A percentile compares a stretch with the other conserved stretches of the same genome.
Conservation (phyloP, 1,284 basidiomycete genomes). For the Stygiomarasmius scandens region DNA sequence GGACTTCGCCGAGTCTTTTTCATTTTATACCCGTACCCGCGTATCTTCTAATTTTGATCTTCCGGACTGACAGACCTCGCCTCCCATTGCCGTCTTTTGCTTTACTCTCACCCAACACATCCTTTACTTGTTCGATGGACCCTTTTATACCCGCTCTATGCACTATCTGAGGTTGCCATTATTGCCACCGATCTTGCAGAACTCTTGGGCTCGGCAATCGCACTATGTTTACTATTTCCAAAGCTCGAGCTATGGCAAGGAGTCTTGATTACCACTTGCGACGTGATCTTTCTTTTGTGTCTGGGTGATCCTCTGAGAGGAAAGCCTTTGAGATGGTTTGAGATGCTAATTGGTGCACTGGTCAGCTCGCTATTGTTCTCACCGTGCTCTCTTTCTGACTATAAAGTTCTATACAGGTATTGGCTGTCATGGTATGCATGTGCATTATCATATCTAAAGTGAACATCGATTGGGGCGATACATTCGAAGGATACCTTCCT, state of each 20-base stretch:
- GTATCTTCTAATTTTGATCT: too few species aligned
- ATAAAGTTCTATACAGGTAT: conserved; percentile 64
- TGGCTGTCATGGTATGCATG: conserved; percentile 61
- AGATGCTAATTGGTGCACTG: conserved; percentile 79
- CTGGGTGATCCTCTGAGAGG: conserved; percentile 63
- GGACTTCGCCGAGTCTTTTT: too few species aligned
- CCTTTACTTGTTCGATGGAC: conserved; percentile 64
- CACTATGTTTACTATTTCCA: conserved; percentile 81
- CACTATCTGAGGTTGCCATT: conserved; percentile 80
- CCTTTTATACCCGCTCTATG: conserved; percentile 73
- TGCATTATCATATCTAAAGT: conserved; percentile 17
- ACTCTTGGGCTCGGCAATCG: conserved; percentile 70
- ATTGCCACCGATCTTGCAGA: conserved; percentile 78
- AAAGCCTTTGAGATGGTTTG: conserved; percentile 71
- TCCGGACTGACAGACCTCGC: conserved; percentile 76
- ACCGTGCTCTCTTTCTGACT: background rate
- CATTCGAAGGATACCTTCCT: conserved; percentile 17
- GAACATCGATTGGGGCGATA: conserved; percentile 14
- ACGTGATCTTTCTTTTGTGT: conserved; percentile 79
- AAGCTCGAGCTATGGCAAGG: conserved; percentile 78
- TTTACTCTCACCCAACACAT: conserved; percentile 68
- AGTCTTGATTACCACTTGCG: conserved; percentile 82
- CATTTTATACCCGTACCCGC: too few species aligned
- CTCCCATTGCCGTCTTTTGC: conserved; percentile 72
- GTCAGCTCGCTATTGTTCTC: conserved; percentile 34